Percentiles rank a stretch among this genome's conserved stretches.
phyloP scores from a whole-genome alignment of 83 land plant genomes.

The Diphasiastrum complanatum region DNA sequence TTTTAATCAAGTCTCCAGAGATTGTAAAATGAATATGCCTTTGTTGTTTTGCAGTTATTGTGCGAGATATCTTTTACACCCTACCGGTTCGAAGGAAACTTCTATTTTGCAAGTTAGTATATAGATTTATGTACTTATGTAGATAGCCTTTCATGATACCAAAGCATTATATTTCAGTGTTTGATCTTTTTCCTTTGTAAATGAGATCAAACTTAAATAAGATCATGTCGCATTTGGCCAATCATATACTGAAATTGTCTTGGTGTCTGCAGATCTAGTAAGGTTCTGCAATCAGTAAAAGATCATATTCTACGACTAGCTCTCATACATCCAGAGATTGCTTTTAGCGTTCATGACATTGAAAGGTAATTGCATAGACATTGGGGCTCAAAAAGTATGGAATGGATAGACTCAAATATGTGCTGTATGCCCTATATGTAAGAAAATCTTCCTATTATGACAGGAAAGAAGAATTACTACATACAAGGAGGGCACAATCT shows the following conservation, averaged over 20 bases:
- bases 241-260: neutral
- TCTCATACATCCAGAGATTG: constrained; percentile 57
- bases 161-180: neutral
- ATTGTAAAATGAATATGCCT: neutral
- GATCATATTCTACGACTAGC: constrained; percentile 61
- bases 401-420: no score
- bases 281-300: constrained; percentile 67
- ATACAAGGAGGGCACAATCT: constrained; percentile 43
- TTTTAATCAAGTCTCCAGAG: neutral
- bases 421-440: no score
- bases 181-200: neutral
- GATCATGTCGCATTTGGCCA: neutral
- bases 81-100: constrained; percentile 88
- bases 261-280: constrained; percentile 51
- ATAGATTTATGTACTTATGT: constrained; percentile 5
- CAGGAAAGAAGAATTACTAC: constrained; percentile 44
- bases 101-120: constrained; percentile 54
- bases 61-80: constrained; percentile 83
- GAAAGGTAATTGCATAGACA: constrained; percentile 47
- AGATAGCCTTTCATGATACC: neutral
- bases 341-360: constrained; percentile 53
- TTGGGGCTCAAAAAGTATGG: constrained; percentile 25
- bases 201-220: no score
- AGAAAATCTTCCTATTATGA: neutral
- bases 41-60: constrained; percentile 49